Conservation (phyloP, 1,284 basidiomycete genomes). For the Ganoderma sinense region DNA sequence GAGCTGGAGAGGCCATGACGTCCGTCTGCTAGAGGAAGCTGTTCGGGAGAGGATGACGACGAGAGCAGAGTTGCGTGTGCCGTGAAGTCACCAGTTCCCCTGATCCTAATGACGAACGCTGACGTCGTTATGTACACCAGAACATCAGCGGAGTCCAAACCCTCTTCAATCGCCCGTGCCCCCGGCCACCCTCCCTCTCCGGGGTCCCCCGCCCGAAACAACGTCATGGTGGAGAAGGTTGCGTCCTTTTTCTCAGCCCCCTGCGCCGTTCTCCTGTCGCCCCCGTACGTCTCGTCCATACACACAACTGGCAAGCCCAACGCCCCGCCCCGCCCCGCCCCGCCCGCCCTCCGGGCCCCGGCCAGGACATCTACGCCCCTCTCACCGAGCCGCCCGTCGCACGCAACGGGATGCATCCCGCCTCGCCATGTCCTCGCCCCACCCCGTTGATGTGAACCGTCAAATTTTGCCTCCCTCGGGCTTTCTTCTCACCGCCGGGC, state of each 20-base stretch:
- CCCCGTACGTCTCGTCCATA: constrained; percentile 11
- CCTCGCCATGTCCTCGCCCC: constrained; percentile 4
- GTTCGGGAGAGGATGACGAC: constrained; percentile 32
- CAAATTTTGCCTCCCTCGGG: constrained; percentile 11
- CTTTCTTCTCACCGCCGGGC: constrained; percentile 22
- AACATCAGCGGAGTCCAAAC: constrained; percentile 42
- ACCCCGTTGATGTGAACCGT: constrained; percentile 15
- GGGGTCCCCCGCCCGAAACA: constrained; percentile 26
- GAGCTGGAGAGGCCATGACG: constrained; percentile 32
- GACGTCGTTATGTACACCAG: constrained; percentile 44
- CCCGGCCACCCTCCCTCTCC: constrained; percentile 33
- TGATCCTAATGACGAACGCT: constrained; percentile 43
- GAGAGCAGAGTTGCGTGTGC: constrained; percentile 28
- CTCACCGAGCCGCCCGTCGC: no score
- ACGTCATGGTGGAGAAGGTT: constrained; percentile 30
- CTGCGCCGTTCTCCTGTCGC: constrained; percentile 11
- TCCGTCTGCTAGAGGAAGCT: constrained; percentile 25
- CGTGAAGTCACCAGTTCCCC: constrained; percentile 31
- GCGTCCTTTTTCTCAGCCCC: constrained; percentile 16
- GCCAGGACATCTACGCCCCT: constrained; percentile 12
- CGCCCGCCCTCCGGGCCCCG: not conserved
- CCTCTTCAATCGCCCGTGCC: constrained; percentile 10
- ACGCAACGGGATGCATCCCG: constrained; percentile 10
- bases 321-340: constrained; percentile 6
- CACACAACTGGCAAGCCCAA: constrained; percentile 14